These are phyloP conservation scores for Lichtheimia hyalospora DNA, from an alignment of 371 early-diverging fungal genomes.

Conservation along the genomic window DNA sequence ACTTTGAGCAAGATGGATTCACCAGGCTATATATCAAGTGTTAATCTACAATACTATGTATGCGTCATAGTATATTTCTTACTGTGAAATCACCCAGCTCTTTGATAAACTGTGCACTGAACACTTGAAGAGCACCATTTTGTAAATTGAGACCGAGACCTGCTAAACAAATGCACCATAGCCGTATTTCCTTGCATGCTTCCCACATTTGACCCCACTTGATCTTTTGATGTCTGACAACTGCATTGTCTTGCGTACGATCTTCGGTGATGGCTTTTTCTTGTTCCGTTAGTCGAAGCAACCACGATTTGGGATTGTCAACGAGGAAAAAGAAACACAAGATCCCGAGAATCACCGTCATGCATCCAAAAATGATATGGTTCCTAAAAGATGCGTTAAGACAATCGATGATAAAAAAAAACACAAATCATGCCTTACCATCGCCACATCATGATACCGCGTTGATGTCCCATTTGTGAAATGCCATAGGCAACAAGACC, in stretches of 20 bases:
- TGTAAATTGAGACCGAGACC: conserved; percentile 11
- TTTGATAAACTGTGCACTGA: conserved; percentile 9
- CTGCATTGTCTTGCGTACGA: conserved; percentile 18
- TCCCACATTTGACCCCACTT: conserved; percentile 19
- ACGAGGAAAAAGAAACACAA: conserved; percentile 20
- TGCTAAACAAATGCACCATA: conserved; percentile 12
- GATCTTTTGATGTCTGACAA: conserved; percentile 10
- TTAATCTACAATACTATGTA: not conserved
- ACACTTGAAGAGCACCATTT: conserved; percentile 17
- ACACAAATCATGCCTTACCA: conserved; percentile 9
- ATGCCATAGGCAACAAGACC: conserved; percentile 14
- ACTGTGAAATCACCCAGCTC: conserved; percentile 17
- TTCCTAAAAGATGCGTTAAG: no score
- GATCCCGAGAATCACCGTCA: conserved; percentile 15
- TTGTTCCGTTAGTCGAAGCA: conserved; percentile 12
- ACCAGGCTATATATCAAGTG: not conserved
- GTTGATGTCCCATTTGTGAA: conserved; percentile 9
- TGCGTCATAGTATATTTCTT: not conserved
- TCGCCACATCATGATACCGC: conserved; percentile 16
- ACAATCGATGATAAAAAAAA: no score
- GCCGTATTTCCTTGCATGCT: conserved; percentile 13
- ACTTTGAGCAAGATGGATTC: conserved; percentile 13
- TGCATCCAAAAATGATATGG: conserved; percentile 16
- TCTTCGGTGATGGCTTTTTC: conserved; percentile 14
- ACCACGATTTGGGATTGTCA: conserved; percentile 10